A percentile compares a stretch with the other conserved stretches of the same genome.
Conservation (phyloP, 768 basidiomycete species). For the Mycena pura region DNA sequence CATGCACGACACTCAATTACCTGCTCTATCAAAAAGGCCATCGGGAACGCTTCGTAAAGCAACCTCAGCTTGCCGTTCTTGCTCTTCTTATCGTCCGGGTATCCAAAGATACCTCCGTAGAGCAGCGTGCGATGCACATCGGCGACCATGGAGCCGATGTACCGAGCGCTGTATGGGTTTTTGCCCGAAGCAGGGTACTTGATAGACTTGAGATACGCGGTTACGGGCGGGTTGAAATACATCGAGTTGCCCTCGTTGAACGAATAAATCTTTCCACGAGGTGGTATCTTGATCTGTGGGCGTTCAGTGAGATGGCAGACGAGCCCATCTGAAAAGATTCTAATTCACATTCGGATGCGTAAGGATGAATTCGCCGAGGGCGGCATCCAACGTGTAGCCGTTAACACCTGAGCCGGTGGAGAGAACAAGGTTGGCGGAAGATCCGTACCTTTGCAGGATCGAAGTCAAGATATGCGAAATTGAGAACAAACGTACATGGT, state of each 20-base stretch:
- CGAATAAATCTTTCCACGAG: constrained; percentile 98
- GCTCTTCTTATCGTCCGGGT: constrained; percentile 97
- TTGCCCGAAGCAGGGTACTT: constrained; percentile 85
- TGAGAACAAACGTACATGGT: constrained; percentile 78
- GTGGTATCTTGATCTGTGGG: constrained; percentile 84
- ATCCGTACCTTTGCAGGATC: constrained; percentile 65
- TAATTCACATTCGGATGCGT: constrained; percentile 89
- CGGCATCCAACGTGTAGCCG: constrained; percentile 95
- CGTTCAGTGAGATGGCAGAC: constrained; percentile 14
- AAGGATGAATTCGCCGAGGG: constrained; percentile 97
- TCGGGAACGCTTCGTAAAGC: constrained; percentile 97
- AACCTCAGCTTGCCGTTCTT: constrained; percentile 94
- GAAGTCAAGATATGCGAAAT: neutral
- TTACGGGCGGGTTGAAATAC: constrained; percentile 88
- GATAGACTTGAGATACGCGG: constrained; percentile 86
- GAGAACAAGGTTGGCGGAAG: constrained; percentile 94
- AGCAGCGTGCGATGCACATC: constrained; percentile 96
- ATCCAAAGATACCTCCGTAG: constrained; percentile 98
- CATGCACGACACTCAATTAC: constrained; percentile 41
- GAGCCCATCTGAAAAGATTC: neutral
- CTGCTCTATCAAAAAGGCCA: constrained; percentile 95
- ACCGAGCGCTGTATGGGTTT: constrained; percentile 87
- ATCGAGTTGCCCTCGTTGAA: constrained; percentile 99
- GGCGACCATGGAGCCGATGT: constrained; percentile 99
- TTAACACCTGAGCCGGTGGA: constrained; percentile 96